Percentiles rank a stretch among this genome's conserved stretches.
Evolutionary conservation across 305 asterid genomes (phyloP).

Genomic region (Rubia tinctorum): DNA sequence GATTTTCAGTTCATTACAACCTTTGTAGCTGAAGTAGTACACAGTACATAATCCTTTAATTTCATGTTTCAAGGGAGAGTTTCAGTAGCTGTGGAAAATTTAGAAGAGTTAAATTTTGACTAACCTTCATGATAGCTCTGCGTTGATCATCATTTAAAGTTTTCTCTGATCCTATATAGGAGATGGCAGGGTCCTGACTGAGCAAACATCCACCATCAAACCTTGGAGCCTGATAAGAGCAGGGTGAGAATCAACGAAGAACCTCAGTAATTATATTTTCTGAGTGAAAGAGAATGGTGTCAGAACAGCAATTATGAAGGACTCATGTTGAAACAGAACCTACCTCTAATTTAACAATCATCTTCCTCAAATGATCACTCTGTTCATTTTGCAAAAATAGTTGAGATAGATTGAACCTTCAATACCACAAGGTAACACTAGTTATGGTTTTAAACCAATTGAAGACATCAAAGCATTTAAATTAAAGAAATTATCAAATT

Average conservation of each 20-base stretch:
- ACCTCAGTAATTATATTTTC: background rate
- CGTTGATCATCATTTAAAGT: slow-evolving; percentile 94
- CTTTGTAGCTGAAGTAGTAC: slow-evolving; percentile 18
- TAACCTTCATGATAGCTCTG: slow-evolving; percentile 89
- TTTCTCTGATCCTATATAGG: slow-evolving; percentile 75
- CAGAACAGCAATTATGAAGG: slow-evolving; percentile 1
- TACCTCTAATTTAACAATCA: slow-evolving; percentile 95
- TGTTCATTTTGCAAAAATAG: slow-evolving; percentile 72
- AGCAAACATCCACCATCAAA: slow-evolving; percentile 85
- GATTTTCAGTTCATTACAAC: background rate
- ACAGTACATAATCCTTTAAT: background rate
- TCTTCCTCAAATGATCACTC: slow-evolving; percentile 71
- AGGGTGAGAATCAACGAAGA: slow-evolving; percentile 18
- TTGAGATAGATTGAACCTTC: slow-evolving; percentile 90
- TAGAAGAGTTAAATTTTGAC: background rate
- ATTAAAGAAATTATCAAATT: background rate
- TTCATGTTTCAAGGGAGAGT: background rate
- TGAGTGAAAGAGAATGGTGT: background rate
- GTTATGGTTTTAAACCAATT: slow-evolving; percentile 16
- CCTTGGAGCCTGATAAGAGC: slow-evolving; percentile 66
- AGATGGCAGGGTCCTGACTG: slow-evolving; percentile 96
- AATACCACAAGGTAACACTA: slow-evolving; percentile 17
- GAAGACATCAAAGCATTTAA: slow-evolving; percentile 15
- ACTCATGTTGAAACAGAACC: slow-evolving; percentile 8
- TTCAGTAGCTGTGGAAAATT: background rate